Evolutionary conservation across 257 asterid species (phyloP).

Genomic region (Haberlea rhodopensis): DNA sequence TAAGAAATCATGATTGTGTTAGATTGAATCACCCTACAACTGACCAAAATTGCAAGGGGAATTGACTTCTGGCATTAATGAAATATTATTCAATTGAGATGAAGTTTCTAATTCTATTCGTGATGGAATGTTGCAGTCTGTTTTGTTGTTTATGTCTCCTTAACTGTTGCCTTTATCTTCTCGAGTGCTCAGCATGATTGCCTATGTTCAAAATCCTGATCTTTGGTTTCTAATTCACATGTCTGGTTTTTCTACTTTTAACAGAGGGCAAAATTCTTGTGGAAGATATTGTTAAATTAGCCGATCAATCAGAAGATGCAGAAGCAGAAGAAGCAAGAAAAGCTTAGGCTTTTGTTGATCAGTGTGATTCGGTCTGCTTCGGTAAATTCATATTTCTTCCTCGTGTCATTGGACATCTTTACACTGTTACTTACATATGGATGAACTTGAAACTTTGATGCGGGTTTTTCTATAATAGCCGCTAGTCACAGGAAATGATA

Average conservation of each 20-base stretch:
- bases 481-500: conserved; percentile 16
- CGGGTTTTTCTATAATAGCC: conserved; percentile 19
- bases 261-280: conserved; percentile 92
- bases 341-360: conserved; percentile 24
- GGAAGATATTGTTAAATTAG: conserved; percentile 81
- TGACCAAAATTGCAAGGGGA: background rate
- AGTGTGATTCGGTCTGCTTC: conserved; percentile 8
- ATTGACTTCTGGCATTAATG: background rate
- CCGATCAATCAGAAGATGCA: conserved; percentile 54
- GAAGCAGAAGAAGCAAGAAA: conserved; percentile 56
- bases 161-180: background rate
- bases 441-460: conserved; percentile 16
- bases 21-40: conserved; percentile 1
- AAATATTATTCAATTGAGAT: conserved; percentile 1
- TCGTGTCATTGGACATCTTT: background rate
- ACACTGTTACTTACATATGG: background rate
- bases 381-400: conserved; percentile 12
- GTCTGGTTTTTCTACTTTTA: conserved; percentile 25
- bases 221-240: conserved; percentile 7
- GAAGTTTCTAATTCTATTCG: conserved; percentile 5
- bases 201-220: background rate
- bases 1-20: background rate
- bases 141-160: background rate
- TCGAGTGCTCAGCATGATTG: conserved; percentile 13
- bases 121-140: conserved; percentile 3